Evolutionary conservation across 2,329 filamentous ascomycete genomes (phyloP).

Genomic region (Fusarium gaditjirri): DNA sequence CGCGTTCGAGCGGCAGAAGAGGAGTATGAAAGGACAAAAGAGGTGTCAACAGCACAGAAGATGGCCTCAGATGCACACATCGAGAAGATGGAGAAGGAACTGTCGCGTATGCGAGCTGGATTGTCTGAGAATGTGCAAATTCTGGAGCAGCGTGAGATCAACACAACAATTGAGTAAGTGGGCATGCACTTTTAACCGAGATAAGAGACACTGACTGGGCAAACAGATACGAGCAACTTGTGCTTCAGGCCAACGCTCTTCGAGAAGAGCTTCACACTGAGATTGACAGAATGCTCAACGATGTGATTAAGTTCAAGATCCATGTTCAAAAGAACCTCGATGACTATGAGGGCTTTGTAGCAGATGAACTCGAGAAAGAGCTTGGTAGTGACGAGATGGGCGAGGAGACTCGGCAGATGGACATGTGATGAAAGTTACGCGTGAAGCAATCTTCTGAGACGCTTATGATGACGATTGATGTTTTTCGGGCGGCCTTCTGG

Average conservation of each 20-base stretch:
- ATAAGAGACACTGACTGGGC: slow-evolving; percentile 12
- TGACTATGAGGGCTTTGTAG: slow-evolving; percentile 93
- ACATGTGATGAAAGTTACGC: slow-evolving; percentile 44
- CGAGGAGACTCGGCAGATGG: slow-evolving; percentile 64
- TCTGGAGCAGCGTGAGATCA: slow-evolving; percentile 96
- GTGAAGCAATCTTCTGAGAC: slow-evolving; percentile 34
- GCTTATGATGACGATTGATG: slow-evolving; percentile 39
- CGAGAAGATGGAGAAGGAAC: slow-evolving; percentile 98
- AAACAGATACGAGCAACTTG: slow-evolving; percentile 86
- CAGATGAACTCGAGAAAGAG: slow-evolving; percentile 91
- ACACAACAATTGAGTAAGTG: slow-evolving; percentile 92
- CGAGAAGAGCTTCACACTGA: slow-evolving; percentile 98
- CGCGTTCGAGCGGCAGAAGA: slow-evolving; percentile 88
- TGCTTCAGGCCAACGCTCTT: slow-evolving; percentile 82
- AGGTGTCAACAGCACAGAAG: slow-evolving; percentile 86
- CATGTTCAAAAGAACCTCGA: slow-evolving; percentile 93
- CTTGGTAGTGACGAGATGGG: slow-evolving; percentile 70
- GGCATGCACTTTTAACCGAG: background rate
- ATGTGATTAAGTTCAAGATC: slow-evolving; percentile 98
- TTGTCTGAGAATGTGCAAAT: slow-evolving; percentile 88
- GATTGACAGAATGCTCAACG: slow-evolving; percentile 94
- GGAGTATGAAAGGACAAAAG: slow-evolving; percentile 93
- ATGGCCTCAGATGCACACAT: slow-evolving; percentile 91
- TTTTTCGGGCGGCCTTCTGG: slow-evolving; percentile 31
- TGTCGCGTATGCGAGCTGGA: slow-evolving; percentile 89